Conservation (phyloP, 768 basidiomycete species). For the Boletellus ananiceps region DNA sequence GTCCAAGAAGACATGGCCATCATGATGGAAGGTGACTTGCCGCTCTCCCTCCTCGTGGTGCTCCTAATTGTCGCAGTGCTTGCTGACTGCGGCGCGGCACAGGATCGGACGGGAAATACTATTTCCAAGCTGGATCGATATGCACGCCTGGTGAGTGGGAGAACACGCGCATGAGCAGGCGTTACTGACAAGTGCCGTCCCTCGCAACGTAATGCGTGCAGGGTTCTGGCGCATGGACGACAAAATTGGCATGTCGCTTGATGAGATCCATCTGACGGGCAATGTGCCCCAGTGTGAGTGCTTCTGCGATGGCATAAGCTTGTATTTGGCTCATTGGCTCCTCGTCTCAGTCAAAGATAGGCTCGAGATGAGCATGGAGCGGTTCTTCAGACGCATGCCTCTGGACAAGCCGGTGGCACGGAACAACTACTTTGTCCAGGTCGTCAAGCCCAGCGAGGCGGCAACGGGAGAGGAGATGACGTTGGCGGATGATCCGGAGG, state of each 20-base stretch:
- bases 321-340: no score
- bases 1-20: constrained; percentile 50
- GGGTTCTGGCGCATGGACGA: constrained; percentile 76
- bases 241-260: constrained; percentile 67
- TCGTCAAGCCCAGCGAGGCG: no score
- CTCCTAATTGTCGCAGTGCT: constrained; percentile 13
- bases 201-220: constrained; percentile 22
- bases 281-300: constrained; percentile 67
- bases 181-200: no score
- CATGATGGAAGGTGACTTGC: constrained; percentile 51
- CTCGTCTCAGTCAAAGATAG: constrained; percentile 11
- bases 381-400: constrained; percentile 64
- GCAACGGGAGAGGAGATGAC: neutral
- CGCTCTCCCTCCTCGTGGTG: constrained; percentile 4
- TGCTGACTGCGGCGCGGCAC: constrained; percentile 13
- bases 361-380: constrained; percentile 58
- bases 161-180: no score
- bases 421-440: constrained; percentile 58
- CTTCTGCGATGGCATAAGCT: neutral
- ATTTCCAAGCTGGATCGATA: constrained; percentile 44
- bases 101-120: constrained; percentile 66
- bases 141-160: no score
- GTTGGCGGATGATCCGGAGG: constrained; percentile 49
- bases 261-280: constrained; percentile 68
- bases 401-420: constrained; percentile 67